These are phyloP conservation scores for Oryza rufipogon DNA, from an alignment of 176 grass and related monocot species.

Conservation along the genomic window DNA sequence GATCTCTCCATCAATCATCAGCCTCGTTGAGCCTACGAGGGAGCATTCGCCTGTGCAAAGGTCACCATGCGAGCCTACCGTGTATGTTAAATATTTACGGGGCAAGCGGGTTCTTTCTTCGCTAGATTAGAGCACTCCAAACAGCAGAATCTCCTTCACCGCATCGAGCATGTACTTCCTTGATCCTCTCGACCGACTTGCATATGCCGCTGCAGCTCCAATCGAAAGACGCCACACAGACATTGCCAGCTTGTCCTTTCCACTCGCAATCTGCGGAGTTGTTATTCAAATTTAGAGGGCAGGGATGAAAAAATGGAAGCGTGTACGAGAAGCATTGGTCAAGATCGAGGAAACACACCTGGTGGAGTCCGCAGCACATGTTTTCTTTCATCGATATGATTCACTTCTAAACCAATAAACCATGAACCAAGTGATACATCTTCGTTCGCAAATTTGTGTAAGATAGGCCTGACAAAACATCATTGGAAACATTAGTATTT, in stretches of 20 bases:
- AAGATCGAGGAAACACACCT: slow-evolving; percentile 46
- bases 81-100: slow-evolving; percentile 46
- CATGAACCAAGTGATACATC: slow-evolving; percentile 88
- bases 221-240: slow-evolving; percentile 77
- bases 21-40: not conserved
- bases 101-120: not conserved
- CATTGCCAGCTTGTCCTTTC: slow-evolving; percentile 79
- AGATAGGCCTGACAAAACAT: slow-evolving; percentile 71
- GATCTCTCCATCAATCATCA: not conserved
- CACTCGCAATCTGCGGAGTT: slow-evolving; percentile 69
- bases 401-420: slow-evolving; percentile 89
- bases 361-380: slow-evolving; percentile 94
- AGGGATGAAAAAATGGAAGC: not conserved
- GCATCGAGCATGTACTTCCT: slow-evolving; percentile 65
- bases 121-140: slow-evolving; percentile 74
- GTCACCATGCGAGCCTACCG: slow-evolving; percentile 1
- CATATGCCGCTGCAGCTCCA: slow-evolving; percentile 92
- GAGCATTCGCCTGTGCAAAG: not conserved
- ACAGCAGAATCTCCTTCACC: slow-evolving; percentile 74
- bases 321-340: not conserved
- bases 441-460: slow-evolving; percentile 94
- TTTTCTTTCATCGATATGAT: slow-evolving; percentile 90
- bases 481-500: slow-evolving; percentile 30
- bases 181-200: slow-evolving; percentile 79
- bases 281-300: not conserved